Evolutionary conservation across 140 eudicot species (phyloP), one percentile per base, ranked within the genome.

Genomic region (Flaveria floridana): DNA sequence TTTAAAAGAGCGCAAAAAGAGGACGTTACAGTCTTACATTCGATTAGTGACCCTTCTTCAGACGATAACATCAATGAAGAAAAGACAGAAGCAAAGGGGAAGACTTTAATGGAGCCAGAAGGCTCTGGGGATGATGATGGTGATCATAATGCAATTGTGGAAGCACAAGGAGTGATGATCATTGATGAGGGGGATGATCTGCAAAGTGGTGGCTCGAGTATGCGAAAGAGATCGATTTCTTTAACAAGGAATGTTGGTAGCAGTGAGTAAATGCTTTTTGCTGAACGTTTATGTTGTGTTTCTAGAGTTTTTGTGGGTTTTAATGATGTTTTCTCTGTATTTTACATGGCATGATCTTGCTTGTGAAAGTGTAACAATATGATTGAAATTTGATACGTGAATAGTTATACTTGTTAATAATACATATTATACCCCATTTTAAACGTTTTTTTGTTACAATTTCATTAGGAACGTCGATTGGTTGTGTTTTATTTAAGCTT

Each of bases 1-100:
- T 80, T 76, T 41, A 87, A 77, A 79, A 84, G 85, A 52, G 68
- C 76, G 48, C 82, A 75, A 82, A 87, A 85, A 64, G 95, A 85
- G 57, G 76, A 78, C 64, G 86, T 82, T 19, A 77, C 86, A 2
- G 52, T 87, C 50, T 81, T 84, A 46, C 91, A 82, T 81, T 59
- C 87, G 0, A 66, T 37, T 10, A 79, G 84, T 61, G 84, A 82
- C 65, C 46, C 75, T 44, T 78, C 88, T 68, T 80, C 82, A 15
- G 80, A 76, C 8, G 65, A 81, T 56, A 34, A 78, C 58, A 68
- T 65, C 59, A 61, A 74, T 42, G 68, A 72, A 21, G 83, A 84
- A 42, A 56, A 66, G 68, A 75, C 28, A 19, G 77, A 74, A 63
- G 81, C 59, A n/a, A 83, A 87, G 77, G 91, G 83, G 53, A 89